These are phyloP conservation scores for Solanum etuberosum DNA, from an alignment of 257 asterid genomes.

Conservation along the genomic window DNA sequence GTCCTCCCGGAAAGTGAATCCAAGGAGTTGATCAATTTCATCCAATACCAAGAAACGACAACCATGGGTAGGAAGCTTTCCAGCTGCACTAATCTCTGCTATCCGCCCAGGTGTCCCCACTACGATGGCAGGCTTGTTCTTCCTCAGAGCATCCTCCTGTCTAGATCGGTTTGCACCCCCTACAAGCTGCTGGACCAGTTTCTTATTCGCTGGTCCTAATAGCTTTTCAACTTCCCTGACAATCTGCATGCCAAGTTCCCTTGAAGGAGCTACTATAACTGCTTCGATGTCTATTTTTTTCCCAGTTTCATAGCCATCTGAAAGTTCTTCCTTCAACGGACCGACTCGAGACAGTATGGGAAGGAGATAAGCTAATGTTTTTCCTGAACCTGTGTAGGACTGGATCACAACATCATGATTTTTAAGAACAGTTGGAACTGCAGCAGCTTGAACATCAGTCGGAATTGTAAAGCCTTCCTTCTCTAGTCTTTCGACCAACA, in stretches of 20 bases:
- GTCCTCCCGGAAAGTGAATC: conserved; percentile 81
- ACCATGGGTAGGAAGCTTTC: conserved; percentile 88
- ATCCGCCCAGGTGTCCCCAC: conserved; percentile 96
- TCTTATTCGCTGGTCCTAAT: conserved; percentile 73
- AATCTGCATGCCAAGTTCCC: conserved; percentile 99
- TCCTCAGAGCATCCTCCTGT: conserved; percentile 91
- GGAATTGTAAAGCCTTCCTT: conserved; percentile 71
- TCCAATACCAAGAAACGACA: conserved; percentile 78
- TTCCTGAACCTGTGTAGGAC: conserved; percentile 96
- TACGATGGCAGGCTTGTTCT: conserved; percentile 78
- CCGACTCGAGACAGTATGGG: conserved; percentile 77
- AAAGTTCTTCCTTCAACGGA: conserved; percentile 32
- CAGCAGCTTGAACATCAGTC: conserved; percentile 94
- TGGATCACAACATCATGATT: conserved; percentile 82
- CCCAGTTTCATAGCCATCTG: conserved; percentile 15
- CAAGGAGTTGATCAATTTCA: conserved; percentile 92
- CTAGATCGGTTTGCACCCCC: conserved; percentile 95
- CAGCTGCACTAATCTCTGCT: conserved; percentile 83
- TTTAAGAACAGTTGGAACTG: conserved; percentile 67
- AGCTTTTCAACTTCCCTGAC: conserved; percentile 89
- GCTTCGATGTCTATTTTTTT: conserved; percentile 52
- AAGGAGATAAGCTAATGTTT: conserved; percentile 88
- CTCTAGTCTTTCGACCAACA: conserved; percentile 61
- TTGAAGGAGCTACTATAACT: conserved; percentile 89
- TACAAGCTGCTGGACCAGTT: conserved; percentile 87